Evolutionary conservation across 2,329 filamentous ascomycete species (phyloP).

Genomic region (Acrocalymma vagum): DNA sequence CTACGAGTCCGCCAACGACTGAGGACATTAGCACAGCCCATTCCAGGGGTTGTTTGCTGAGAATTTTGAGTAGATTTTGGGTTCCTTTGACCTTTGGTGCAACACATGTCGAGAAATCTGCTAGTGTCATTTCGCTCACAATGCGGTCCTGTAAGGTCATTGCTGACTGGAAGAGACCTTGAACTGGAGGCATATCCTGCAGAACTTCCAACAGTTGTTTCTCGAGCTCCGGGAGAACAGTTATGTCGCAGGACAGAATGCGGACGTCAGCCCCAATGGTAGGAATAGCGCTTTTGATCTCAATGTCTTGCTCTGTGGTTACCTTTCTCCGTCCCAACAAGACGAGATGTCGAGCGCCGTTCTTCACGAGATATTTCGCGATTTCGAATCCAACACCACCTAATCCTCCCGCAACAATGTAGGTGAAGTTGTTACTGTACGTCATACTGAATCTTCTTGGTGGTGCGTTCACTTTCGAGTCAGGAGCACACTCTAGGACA

Average conservation of each 20-base stretch:
- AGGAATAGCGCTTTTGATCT: too few relatives aligned
- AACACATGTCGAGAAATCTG: constrained; percentile 12
- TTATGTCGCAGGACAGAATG: too few relatives aligned
- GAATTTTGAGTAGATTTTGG: constrained; percentile 28
- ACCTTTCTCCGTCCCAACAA: constrained; percentile 13
- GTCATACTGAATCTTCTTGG: constrained; percentile 3
- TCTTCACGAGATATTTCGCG: constrained; percentile 16
- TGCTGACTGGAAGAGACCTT: constrained; percentile 20
- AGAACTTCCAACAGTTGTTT: background rate
- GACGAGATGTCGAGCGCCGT: constrained; percentile 21
- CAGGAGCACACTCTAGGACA: constrained; percentile 3
- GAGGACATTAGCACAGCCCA: constrained; percentile 28
- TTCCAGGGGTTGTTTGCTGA: constrained; percentile 14
- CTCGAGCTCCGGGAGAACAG: constrained; percentile 10
- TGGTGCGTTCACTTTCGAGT: background rate
- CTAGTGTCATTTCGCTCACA: too few relatives aligned
- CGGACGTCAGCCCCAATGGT: too few relatives aligned
- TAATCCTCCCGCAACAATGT: constrained; percentile 23
- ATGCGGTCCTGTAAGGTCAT: constrained; percentile 22
- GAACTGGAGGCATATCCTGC: constrained; percentile 12
- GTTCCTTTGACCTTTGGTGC: constrained; percentile 41
- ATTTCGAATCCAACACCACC: constrained; percentile 27
- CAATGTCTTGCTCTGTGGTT: too few relatives aligned
- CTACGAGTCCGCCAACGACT: constrained; percentile 7
- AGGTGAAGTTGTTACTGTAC: constrained; percentile 18